phyloP scores from a whole-genome alignment of 2,329 filamentous ascomycete genomes.

The Pseudogymnoascus sp. region DNA sequence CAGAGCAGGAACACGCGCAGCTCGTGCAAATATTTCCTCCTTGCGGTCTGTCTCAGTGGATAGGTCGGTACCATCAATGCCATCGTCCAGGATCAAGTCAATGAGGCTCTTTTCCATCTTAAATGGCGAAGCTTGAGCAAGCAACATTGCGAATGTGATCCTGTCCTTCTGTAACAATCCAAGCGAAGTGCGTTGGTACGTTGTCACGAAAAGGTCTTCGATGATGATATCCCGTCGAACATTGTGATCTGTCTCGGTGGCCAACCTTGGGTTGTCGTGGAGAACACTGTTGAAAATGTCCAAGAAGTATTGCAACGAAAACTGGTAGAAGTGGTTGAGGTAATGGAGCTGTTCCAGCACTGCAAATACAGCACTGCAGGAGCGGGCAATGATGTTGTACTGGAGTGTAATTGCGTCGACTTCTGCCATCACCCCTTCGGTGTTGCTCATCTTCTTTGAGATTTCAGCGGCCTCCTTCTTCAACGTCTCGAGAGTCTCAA shows the following conservation, averaged over 20 bases:
- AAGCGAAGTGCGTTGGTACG: slow-evolving; percentile 88
- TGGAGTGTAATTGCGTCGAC: slow-evolving; percentile 92
- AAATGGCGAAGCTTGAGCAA: slow-evolving; percentile 93
- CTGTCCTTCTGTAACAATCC: slow-evolving; percentile 89
- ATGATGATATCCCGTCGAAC: slow-evolving; percentile 82
- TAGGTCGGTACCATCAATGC: slow-evolving; percentile 67
- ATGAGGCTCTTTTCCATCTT: slow-evolving; percentile 87
- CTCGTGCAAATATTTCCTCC: slow-evolving; percentile 60
- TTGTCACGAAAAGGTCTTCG: slow-evolving; percentile 80
- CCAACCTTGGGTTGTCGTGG: slow-evolving; percentile 66
- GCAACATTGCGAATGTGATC: slow-evolving; percentile 86
- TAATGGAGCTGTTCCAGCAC: slow-evolving; percentile 96
- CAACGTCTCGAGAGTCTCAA: slow-evolving; percentile 92
- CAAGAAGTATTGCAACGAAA: slow-evolving; percentile 95
- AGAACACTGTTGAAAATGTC: slow-evolving; percentile 95
- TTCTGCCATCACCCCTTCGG: slow-evolving; percentile 95
- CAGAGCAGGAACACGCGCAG: slow-evolving; percentile 62
- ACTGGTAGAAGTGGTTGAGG: slow-evolving; percentile 98
- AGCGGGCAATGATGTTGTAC: slow-evolving; percentile 86
- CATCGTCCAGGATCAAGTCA: slow-evolving; percentile 75
- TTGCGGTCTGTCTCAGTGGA: slow-evolving; percentile 58
- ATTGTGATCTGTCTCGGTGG: slow-evolving; percentile 64
- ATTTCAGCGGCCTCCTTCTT: slow-evolving; percentile 98
- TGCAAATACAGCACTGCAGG: slow-evolving; percentile 95
- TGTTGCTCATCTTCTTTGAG: slow-evolving; percentile 90